Percentiles rank a stretch among this genome's conserved stretches.
Evolutionary conservation across 345 rosid species (phyloP).

Genomic region (Stellera chamaejasme): DNA sequence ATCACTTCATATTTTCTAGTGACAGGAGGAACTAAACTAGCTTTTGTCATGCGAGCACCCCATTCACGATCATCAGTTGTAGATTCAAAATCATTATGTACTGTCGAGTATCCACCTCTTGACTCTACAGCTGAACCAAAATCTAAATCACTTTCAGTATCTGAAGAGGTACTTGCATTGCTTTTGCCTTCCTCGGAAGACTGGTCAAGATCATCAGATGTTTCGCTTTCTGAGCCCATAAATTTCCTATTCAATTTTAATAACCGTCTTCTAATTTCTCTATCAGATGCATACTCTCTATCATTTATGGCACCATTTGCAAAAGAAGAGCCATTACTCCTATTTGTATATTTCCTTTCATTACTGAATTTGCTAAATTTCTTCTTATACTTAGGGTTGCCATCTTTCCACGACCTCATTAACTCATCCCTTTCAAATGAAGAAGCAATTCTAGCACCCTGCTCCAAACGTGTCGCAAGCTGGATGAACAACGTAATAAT

Average conservation of each 20-base stretch:
- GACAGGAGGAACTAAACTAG: conserved; percentile 96
- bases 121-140: conserved; percentile 47
- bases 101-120: conserved; percentile 47
- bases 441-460: conserved; percentile 60
- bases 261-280: conserved; percentile 80
- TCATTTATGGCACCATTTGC: conserved; percentile 46
- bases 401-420: conserved; percentile 83
- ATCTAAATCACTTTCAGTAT: conserved; percentile 84
- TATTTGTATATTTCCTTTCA: conserved; percentile 63
- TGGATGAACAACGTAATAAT: conserved; percentile 66
- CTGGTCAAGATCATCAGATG: conserved; percentile 65
- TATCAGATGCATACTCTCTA: conserved; percentile 84
- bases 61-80: conserved; percentile 91
- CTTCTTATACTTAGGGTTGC: conserved; percentile 61
- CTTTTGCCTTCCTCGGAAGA: conserved; percentile 65
- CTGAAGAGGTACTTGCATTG: conserved; percentile 67
- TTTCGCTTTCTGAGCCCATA: conserved; percentile 81
- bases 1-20: conserved; percentile 96
- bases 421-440: conserved; percentile 69
- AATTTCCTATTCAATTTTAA: conserved; percentile 77
- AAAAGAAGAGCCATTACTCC: conserved; percentile 47
- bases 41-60: conserved; percentile 99
- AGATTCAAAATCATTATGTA: conserved; percentile 53
- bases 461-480: conserved; percentile 87
- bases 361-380: conserved; percentile 36